Evolutionary conservation across 306 rosid genomes (phyloP), one percentile per base, ranked within the genome.

Genomic region (Arachis hypogaea): DNA sequence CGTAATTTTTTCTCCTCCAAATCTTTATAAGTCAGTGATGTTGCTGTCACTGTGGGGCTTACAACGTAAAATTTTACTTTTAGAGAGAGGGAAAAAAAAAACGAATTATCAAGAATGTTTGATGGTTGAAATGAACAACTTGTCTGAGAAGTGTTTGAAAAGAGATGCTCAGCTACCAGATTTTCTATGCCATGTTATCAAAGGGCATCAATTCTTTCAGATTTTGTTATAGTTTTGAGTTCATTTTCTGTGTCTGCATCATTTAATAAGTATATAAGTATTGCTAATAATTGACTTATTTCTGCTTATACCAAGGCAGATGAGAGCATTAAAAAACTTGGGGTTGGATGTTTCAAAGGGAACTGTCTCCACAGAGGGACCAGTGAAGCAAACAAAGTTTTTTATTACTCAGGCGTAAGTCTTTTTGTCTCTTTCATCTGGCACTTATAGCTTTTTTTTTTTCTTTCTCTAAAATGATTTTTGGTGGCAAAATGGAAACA

Each of bases 271-370:
- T 75, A 66, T 7, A 16, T 72, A 67, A 11, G 47, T 75, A 66
- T 7, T 55, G 69, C 63, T 80, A 55, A 63, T 76, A 22, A 49
- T 51, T 75, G 63, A 7, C 67, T 58, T 71, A 78, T 69, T 59
- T 63, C 54, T 81, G 66, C 57, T 73, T 68, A 51, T 75, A 63
- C 71, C 78, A 68, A 68, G 76, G 82, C 87, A 94, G 97, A 92
- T 94, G 84, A 94, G 85, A 73, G 96, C 98, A 71, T 77, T 94
- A 56, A 89, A 88, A 72, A 90, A 90, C 72, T 78, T 94, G 89
- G 99, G 98, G 69, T 74, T 94, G 95, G 95, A 86, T 68, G 98
- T 92, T 62, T 82, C 89, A n/a, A 94, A 92, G 85, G 99, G 96
- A 82, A 90, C 87, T 36, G 92, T 94, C 84, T 66, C 81, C 49